Conservation (phyloP, 2,329 filamentous ascomycete species). For the Didymella pomorum region DNA sequence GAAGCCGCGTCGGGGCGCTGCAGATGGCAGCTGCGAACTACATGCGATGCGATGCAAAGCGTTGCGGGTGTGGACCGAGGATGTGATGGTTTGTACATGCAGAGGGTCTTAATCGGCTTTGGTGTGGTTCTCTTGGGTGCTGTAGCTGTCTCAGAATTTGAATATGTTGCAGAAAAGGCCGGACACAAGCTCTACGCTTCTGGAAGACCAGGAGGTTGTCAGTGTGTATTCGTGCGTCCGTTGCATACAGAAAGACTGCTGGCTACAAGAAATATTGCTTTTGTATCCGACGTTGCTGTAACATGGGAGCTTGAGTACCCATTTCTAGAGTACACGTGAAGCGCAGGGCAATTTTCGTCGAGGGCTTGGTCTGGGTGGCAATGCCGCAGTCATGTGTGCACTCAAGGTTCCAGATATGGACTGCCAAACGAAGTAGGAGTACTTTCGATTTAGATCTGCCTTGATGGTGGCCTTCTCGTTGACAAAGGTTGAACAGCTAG, state of each 20-base stretch:
- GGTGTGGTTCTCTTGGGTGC: background rate
- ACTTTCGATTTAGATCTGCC: background rate
- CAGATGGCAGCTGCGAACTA: conserved; percentile 19
- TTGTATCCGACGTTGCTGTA: too few relatives aligned
- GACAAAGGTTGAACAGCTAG: background rate
- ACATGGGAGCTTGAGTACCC: background rate
- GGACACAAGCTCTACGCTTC: too few relatives aligned
- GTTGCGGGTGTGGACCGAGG: conserved; percentile 6
- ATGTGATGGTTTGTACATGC: background rate
- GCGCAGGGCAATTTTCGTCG: background rate
- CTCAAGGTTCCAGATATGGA: background rate
- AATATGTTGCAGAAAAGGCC: too few relatives aligned
- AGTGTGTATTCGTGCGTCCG: too few relatives aligned
- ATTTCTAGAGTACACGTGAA: background rate
- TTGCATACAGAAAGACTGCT: too few relatives aligned
- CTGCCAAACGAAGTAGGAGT: background rate
- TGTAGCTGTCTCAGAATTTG: background rate
- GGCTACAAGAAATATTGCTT: too few relatives aligned
- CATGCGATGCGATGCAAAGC: conserved; percentile 19
- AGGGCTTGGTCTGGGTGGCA: background rate
- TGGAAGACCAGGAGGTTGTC: too few relatives aligned
- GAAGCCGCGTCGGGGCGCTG: conserved; percentile 23
- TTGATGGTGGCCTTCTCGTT: background rate
- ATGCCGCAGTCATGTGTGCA: background rate
- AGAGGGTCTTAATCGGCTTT: background rate